A percentile compares a stretch with the other conserved stretches of the same genome.
Evolutionary conservation across 2,329 filamentous ascomycete species (phyloP).

Genomic region (Cadophora sp.): DNA sequence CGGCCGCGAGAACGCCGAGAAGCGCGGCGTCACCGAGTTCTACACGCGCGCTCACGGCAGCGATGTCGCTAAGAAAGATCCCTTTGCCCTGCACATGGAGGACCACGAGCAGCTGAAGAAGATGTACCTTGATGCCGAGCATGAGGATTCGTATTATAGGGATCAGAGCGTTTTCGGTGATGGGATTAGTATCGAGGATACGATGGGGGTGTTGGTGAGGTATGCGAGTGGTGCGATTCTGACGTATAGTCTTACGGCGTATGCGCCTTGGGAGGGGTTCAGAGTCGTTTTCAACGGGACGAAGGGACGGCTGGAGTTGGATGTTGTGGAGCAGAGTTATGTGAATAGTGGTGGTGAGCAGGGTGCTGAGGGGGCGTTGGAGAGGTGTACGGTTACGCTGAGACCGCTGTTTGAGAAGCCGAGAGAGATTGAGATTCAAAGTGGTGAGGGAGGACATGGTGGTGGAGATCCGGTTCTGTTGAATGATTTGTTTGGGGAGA

Average conservation of each 20-base stretch:
- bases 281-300: conserved; percentile 65
- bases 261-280: conserved; percentile 68
- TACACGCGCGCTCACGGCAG: conserved; percentile 59
- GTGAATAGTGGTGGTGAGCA: conserved; percentile 67
- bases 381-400: conserved; percentile 56
- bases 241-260: conserved; percentile 66
- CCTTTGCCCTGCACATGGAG: conserved; percentile 64
- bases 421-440: conserved; percentile 58
- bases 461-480: conserved; percentile 65
- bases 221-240: conserved; percentile 63
- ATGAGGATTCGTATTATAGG: conserved; percentile 66
- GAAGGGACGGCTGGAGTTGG: conserved; percentile 63
- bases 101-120: conserved; percentile 60
- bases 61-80: conserved; percentile 58
- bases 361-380: conserved; percentile 59
- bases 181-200: conserved; percentile 70
- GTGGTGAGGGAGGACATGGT: conserved; percentile 62
- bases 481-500: conserved; percentile 63
- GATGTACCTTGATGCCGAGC: conserved; percentile 67
- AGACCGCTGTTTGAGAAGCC: conserved; percentile 64
- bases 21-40: conserved; percentile 57
- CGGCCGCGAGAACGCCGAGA: conserved; percentile 65
- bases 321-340: conserved; percentile 68
- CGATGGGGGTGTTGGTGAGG: conserved; percentile 64
- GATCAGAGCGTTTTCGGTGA: conserved; percentile 69